These are phyloP conservation scores for Tuctoria greenei DNA, from an alignment of 176 grass and related monocot species.

Conservation along the genomic window DNA sequence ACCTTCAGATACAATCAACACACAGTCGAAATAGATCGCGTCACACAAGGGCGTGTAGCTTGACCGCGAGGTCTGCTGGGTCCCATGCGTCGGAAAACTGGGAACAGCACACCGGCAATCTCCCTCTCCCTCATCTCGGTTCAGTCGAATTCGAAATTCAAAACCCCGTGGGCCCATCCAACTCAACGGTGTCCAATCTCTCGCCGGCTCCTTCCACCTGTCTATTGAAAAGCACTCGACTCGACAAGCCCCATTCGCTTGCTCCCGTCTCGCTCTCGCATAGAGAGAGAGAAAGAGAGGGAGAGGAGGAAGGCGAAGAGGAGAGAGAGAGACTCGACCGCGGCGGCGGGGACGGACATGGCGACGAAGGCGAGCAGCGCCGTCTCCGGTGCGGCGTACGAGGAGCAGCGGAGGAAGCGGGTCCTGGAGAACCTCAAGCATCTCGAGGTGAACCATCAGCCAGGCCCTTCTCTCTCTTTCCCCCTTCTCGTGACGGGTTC, in stretches of 20 bases:
- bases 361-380: slow-evolving; percentile 35
- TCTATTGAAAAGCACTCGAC: background rate
- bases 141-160: slow-evolving; percentile 42
- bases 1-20: too few species aligned
- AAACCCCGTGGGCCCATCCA: background rate
- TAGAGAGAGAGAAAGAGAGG: background rate
- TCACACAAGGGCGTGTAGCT: background rate
- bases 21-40: too few species aligned
- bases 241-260: background rate
- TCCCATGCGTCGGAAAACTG: background rate
- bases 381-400: slow-evolving; percentile 50
- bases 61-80: background rate
- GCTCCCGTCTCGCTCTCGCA: slow-evolving; percentile 1
- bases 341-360: background rate
- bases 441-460: slow-evolving; percentile 53
- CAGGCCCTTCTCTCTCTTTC: background rate
- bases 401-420: slow-evolving; percentile 74
- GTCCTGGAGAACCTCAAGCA: slow-evolving; percentile 90
- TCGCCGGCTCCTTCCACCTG: background rate
- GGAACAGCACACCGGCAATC: background rate
- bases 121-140: background rate
- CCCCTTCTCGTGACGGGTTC: background rate
- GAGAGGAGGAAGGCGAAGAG: background rate
- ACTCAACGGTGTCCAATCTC: background rate
- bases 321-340: background rate